Evolutionary conservation across 805 yeast genomes (phyloP), one percentile per base, ranked within the genome.

Genomic region (Tanozyma kutaoensis): DNA sequence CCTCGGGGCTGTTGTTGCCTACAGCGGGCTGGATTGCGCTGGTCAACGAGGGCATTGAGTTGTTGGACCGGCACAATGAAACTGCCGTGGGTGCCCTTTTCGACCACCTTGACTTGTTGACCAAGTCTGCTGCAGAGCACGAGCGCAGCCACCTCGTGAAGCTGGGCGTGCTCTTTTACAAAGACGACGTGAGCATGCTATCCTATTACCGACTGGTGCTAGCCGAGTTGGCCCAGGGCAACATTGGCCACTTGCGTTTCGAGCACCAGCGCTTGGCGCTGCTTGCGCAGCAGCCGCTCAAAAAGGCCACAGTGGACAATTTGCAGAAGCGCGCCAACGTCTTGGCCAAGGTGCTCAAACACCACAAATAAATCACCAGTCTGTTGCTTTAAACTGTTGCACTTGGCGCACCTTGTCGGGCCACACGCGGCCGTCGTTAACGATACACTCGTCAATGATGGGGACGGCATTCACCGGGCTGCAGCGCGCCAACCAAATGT

Each of bases 401-500:
- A 62, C 62, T 18, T 63, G 58, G 49, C 97, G 56, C 31, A 82
- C 65, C 38, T 71, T 48, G 26, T 76, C 69, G 12, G 82, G 75
- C 67, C 80, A 75, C 3, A 84, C 85, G 33, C 64, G 67, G 1
- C 75, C 77, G 5, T 74, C 76, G 17, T 72, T 61, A 12, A 78
- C 40, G 20, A 91, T 63, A 8, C 93, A 74, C 38, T 84, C 79
- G 28, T 82, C 80, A 7, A 82, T 66, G 8, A 88, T 72, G 2
- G 79, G 76, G 30, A 66, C 63, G 14, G 76, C 79, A 41, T 82
- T 80, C 27, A 63, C 61, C 4, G 97, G 97, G 3, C 69, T 62
- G 29, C 93, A 76, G 34, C 88, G 65, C 1, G 93, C 98, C 45
- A 82, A 57, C 96, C 96, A 85, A 16, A 85, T 68, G 31, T 76